Percentiles rank a stretch among this genome's conserved stretches.
phyloP scores from a whole-genome alignment of 2,329 filamentous ascomycete genomes.

The Paecilomyces sp. region DNA sequence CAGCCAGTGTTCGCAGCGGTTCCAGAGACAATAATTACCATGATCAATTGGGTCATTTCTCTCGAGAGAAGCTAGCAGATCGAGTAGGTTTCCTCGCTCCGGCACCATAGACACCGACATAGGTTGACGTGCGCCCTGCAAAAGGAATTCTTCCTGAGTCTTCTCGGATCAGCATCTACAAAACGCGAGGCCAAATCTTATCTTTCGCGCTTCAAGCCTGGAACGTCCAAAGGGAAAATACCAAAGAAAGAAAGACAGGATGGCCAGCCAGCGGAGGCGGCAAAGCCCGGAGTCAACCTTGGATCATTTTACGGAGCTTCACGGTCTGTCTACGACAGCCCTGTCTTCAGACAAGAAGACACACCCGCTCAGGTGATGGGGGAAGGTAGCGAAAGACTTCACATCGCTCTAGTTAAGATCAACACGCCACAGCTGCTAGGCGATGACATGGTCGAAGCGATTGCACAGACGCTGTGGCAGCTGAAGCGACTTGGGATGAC shows the following conservation, averaged over 20 bases:
- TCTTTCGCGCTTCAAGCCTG: slow-evolving; percentile 69
- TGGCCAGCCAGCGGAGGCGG: slow-evolving; percentile 24
- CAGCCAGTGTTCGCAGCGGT: neutral
- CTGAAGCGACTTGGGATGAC: slow-evolving; percentile 73
- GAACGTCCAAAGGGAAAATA: slow-evolving; percentile 25
- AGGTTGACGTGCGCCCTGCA: slow-evolving; percentile 1
- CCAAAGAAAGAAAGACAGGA: slow-evolving; percentile 19
- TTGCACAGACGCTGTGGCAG: slow-evolving; percentile 78
- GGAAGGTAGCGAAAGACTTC: slow-evolving; percentile 45
- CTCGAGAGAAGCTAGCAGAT: slow-evolving; percentile 38
- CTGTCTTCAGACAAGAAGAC: slow-evolving; percentile 52
- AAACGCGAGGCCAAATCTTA: slow-evolving; percentile 91
- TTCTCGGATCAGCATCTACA: slow-evolving; percentile 81
- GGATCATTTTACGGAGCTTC: slow-evolving; percentile 54
- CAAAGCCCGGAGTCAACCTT: slow-evolving; percentile 50
- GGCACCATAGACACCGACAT: neutral
- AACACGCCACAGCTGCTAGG: slow-evolving; percentile 65
- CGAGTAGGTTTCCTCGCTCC: slow-evolving; percentile 19
- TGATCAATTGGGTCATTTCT: slow-evolving; percentile 29
- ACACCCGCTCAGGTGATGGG: slow-evolving; percentile 31
- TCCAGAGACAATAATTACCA: slow-evolving; percentile 2
- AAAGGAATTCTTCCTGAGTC: slow-evolving; percentile 77
- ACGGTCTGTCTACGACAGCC: slow-evolving; percentile 51
- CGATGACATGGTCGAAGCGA: slow-evolving; percentile 61
- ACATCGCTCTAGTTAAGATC: slow-evolving; percentile 82